These are phyloP conservation scores for Termitomyces sp. DNA, from an alignment of 768 basidiomycete genomes.

Conservation along the genomic window DNA sequence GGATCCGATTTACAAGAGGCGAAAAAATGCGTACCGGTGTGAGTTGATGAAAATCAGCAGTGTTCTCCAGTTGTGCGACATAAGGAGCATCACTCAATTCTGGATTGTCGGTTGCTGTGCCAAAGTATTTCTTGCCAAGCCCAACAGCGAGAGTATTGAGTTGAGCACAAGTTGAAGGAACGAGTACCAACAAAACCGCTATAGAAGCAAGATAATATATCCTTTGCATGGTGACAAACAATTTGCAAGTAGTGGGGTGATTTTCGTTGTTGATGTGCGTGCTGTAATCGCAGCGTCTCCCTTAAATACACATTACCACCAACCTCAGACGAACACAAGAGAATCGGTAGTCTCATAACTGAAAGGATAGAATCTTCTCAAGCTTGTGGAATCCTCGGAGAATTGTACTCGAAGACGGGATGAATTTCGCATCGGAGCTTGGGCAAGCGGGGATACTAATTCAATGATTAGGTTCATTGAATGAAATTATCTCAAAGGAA, in stretches of 20 bases:
- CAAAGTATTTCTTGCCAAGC: slow-evolving; percentile 48
- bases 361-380: slow-evolving; percentile 6
- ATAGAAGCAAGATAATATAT: background rate
- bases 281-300: background rate
- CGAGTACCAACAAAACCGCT: background rate
- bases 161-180: background rate
- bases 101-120: slow-evolving; percentile 46
- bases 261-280: background rate
- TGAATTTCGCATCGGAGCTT: background rate
- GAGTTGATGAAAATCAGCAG: slow-evolving; percentile 40
- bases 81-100: slow-evolving; percentile 44
- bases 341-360: background rate
- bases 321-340: background rate
- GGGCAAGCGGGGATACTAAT: background rate
- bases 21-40: slow-evolving; percentile 35
- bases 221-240: background rate
- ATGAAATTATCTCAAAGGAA: background rate
- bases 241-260: background rate
- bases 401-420: background rate
- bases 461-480: background rate
- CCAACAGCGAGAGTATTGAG: slow-evolving; percentile 33
- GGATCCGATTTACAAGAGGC: background rate
- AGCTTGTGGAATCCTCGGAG: slow-evolving; percentile 6
- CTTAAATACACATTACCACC: background rate
- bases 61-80: slow-evolving; percentile 35